Conservation (phyloP, 139 green algal genomes). For the Parachlorella kessleri region DNA sequence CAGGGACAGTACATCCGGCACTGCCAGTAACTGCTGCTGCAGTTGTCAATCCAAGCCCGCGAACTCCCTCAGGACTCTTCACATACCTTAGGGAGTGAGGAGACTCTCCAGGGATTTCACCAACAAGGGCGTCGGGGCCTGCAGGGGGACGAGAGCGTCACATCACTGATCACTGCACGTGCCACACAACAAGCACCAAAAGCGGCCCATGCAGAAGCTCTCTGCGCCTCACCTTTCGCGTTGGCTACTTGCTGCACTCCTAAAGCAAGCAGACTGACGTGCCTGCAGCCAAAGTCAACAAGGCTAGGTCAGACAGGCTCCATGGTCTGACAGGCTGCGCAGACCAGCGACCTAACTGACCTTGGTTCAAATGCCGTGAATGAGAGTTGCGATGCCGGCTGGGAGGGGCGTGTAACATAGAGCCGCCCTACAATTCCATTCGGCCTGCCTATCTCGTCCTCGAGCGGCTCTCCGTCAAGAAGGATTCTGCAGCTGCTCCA, state of each 20-base stretch:
- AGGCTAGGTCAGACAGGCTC: neutral
- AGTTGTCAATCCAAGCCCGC: too few species aligned
- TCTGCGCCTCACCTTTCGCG: slow-evolving; percentile 36
- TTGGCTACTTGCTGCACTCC: slow-evolving; percentile 43
- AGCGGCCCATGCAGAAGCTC: too few species aligned
- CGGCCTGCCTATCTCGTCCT: slow-evolving; percentile 2
- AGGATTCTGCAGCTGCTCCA: slow-evolving; percentile 19
- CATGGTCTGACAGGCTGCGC: neutral
- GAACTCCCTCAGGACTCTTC: too few species aligned
- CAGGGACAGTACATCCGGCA: too few species aligned
- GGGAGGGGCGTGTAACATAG: slow-evolving; percentile 10
- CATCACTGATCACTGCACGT: too few species aligned
- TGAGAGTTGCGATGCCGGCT: slow-evolving; percentile 19
- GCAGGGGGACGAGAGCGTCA: too few species aligned
- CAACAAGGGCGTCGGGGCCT: slow-evolving; percentile 45
- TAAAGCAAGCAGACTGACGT: slow-evolving; percentile 25
- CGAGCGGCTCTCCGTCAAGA: neutral
- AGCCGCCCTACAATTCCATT: slow-evolving; percentile 26
- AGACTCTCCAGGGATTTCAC: slow-evolving; percentile 37
- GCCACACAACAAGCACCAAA: too few species aligned
- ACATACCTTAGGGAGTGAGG: neutral
- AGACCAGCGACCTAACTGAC: neutral
- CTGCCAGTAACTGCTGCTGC: too few species aligned
- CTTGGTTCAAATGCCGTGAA: slow-evolving; percentile 16
- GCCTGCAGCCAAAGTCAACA: slow-evolving; percentile 19